Conservation (phyloP, 2,329 filamentous ascomycete species). For the Fragosphaeria purpurea region DNA sequence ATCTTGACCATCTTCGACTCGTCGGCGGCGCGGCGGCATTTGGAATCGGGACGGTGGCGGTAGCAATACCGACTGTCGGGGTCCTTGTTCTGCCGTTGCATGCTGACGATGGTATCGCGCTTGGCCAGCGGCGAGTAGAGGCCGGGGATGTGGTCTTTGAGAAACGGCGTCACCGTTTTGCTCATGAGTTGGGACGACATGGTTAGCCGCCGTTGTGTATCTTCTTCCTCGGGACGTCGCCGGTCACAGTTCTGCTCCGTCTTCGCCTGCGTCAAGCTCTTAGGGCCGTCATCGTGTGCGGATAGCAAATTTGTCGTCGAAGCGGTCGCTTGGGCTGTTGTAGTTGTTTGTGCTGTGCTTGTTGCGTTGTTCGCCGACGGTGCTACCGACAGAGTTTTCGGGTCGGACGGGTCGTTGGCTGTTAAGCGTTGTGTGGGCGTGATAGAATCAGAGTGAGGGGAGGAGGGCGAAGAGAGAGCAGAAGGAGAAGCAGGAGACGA, state of each 20-base stretch:
- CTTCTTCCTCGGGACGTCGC: conserved; percentile 38
- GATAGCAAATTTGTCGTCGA: not conserved
- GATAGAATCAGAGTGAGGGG: not conserved
- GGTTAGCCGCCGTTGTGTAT: conserved; percentile 40
- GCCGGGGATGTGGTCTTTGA: conserved; percentile 80
- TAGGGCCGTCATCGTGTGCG: not conserved
- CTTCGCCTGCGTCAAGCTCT: conserved; percentile 4
- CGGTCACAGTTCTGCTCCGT: conserved; percentile 40
- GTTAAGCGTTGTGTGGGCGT: conserved; percentile 6
- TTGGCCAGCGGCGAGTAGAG: conserved; percentile 75
- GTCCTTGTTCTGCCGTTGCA: conserved; percentile 33
- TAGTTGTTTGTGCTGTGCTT: not conserved
- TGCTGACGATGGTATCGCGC: conserved; percentile 32
- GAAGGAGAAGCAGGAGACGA: not conserved
- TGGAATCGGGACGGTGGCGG: conserved; percentile 83
- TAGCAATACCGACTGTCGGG: conserved; percentile 91
- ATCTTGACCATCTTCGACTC: conserved; percentile 94
- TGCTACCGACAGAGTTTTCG: conserved; percentile 7
- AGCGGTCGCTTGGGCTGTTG: not conserved
- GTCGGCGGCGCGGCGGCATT: conserved; percentile 85
- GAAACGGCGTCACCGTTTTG: conserved; percentile 76
- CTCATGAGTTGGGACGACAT: conserved; percentile 59
- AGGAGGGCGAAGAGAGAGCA: not conserved
- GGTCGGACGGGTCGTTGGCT: conserved; percentile 8
- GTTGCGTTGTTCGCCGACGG: not conserved